Percentiles rank a stretch among this genome's conserved stretches.
Conservation (phyloP, 371 early-diverging fungal species). For the Syncephalastrum contaminatum region DNA sequence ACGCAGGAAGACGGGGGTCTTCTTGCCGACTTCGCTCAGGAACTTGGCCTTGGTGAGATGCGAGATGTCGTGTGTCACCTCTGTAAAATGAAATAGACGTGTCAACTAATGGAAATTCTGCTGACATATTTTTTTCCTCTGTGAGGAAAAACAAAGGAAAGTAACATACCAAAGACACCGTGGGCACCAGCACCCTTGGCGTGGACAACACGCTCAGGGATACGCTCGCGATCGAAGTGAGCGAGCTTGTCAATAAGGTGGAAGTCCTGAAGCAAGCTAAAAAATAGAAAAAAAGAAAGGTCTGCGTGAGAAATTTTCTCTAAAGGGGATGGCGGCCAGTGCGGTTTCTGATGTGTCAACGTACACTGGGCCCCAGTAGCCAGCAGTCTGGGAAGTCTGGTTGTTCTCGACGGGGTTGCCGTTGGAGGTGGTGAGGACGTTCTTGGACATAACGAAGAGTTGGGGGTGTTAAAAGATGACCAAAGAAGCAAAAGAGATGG, state of each 20-base stretch:
- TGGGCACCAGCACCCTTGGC: conserved; percentile 85
- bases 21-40: conserved; percentile 69
- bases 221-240: conserved; percentile 84
- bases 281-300: background rate
- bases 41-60: conserved; percentile 75
- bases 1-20: conserved; percentile 76
- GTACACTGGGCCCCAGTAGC: conserved; percentile 42
- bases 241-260: conserved; percentile 78
- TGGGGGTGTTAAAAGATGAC: conserved; percentile 6
- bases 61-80: conserved; percentile 75
- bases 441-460: conserved; percentile 15
- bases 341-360: background rate
- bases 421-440: conserved; percentile 42
- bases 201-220: conserved; percentile 83
- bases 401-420: conserved; percentile 70
- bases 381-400: conserved; percentile 65
- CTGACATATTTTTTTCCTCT: too few relatives aligned
- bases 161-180: conserved; percentile 66
- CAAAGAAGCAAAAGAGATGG: conserved; percentile 3
- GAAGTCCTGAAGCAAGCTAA: conserved; percentile 64
- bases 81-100: conserved; percentile 19
- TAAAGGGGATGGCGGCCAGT: background rate
- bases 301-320: conserved; percentile 1
- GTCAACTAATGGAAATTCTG: too few relatives aligned
- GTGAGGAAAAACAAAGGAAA: too few relatives aligned